These are phyloP conservation scores for Phoenix dactylifera DNA, from an alignment of 176 grass and related monocot genomes.

Conservation along the genomic window DNA sequence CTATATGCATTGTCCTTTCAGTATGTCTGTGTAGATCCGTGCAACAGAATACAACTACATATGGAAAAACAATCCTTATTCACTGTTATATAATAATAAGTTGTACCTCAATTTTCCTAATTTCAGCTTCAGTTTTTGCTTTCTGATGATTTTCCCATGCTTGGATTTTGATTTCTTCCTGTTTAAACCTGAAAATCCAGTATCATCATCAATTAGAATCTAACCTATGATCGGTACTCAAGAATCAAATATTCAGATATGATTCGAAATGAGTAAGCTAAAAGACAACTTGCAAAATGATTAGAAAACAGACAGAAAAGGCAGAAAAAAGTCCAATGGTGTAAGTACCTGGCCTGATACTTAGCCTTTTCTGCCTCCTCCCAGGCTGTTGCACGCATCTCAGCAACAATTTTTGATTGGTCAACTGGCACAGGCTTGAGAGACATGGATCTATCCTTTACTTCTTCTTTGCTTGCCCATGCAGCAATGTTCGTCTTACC, in stretches of 20 bases:
- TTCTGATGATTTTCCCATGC: slow-evolving; percentile 98
- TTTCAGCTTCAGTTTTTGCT: slow-evolving; percentile 96
- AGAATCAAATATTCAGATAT: no score
- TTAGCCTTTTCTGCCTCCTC: slow-evolving; percentile 91
- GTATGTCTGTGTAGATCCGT: no score
- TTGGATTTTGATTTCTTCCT: slow-evolving; percentile 91
- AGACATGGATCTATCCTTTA: slow-evolving; percentile 50
- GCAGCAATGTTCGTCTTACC: slow-evolving; percentile 90
- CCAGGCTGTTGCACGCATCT: slow-evolving; percentile 67
- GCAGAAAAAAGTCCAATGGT: slow-evolving; percentile 1
- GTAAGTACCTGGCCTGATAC: slow-evolving; percentile 62
- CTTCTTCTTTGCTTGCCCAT: slow-evolving; percentile 94
- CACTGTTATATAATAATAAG: background rate
- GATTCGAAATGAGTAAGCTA: no score
- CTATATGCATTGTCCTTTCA: no score
- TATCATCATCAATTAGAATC: background rate
- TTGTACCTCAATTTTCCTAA: slow-evolving; percentile 83
- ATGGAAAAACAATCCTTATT: no score
- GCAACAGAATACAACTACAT: no score
- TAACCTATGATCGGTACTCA: background rate
- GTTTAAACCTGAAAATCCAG: slow-evolving; percentile 61
- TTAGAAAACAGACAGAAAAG: background rate
- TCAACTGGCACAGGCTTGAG: slow-evolving; percentile 37
- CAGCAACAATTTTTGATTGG: slow-evolving; percentile 44
- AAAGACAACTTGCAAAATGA: no score